Evolutionary conservation across 202 grass and related monocot genomes (phyloP).

Genomic region (Dendrocalamus latiflorus): DNA sequence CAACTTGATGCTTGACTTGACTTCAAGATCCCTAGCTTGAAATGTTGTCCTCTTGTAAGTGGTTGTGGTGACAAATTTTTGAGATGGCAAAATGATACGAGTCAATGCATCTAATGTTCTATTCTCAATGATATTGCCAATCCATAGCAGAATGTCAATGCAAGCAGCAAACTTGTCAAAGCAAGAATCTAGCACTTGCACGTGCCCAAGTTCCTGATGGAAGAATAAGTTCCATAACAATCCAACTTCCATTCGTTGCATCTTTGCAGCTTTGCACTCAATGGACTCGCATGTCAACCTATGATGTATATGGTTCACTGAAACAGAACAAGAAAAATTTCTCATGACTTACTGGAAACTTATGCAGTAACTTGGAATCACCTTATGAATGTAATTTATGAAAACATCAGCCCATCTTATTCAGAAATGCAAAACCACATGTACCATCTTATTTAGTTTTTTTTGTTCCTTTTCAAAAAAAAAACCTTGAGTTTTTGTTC

Average conservation of each 20-base stretch:
- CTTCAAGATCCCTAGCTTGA: not conserved
- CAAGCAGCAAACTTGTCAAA: not conserved
- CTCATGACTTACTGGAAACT: not conserved
- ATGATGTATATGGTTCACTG: not conserved
- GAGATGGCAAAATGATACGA: not conserved
- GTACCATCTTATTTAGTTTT: not conserved
- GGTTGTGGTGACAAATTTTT: not conserved
- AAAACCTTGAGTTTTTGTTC: not conserved
- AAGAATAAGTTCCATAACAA: constrained; percentile 30
- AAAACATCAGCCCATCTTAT: not conserved
- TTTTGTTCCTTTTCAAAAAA: not conserved
- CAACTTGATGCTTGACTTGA: not conserved
- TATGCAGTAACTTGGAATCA: not conserved
- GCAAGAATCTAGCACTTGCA: not conserved
- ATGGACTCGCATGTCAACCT: not conserved
- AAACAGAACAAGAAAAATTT: not conserved
- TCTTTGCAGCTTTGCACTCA: not conserved
- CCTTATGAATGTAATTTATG: not conserved
- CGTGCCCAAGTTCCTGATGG: not conserved
- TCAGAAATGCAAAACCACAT: not conserved
- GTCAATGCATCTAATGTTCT: constrained; percentile 12
- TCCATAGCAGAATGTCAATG: constrained; percentile 8
- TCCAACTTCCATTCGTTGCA: not conserved
- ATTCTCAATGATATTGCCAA: not conserved
- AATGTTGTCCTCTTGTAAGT: not conserved